These are phyloP conservation scores for Sphaerulina populicola DNA, from an alignment of 2,329 filamentous ascomycete species.

Conservation along the genomic window DNA sequence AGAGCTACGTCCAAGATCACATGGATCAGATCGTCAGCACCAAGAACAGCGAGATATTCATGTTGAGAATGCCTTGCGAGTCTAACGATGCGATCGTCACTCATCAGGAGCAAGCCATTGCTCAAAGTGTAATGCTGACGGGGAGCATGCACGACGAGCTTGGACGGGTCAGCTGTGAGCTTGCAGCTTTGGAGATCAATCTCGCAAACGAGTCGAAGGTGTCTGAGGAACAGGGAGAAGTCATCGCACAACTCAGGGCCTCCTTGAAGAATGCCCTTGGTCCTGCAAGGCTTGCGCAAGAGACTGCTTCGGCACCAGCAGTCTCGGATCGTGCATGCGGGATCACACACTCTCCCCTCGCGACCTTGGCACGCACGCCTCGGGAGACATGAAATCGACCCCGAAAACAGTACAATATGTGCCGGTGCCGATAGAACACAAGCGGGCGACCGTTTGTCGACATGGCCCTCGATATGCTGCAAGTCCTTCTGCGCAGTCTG, in stretches of 20 bases:
- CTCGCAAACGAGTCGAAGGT: conserved; percentile 11
- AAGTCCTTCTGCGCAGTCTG: conserved; percentile 11
- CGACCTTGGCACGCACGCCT: conserved; percentile 6
- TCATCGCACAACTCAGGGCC: conserved; percentile 11
- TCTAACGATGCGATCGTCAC: conserved; percentile 21
- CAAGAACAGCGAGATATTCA: conserved; percentile 18
- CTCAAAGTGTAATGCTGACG: conserved; percentile 19
- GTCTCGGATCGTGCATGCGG: neutral
- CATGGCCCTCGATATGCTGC: neutral
- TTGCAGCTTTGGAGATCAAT: conserved; percentile 16
- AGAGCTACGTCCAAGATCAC: conserved; percentile 12
- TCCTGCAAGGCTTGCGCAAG: neutral
- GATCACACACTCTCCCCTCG: conserved; percentile 13
- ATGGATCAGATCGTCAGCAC: conserved; percentile 10
- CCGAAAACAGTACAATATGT: conserved; percentile 13
- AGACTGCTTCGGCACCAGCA: neutral
- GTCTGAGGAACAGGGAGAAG: conserved; percentile 17
- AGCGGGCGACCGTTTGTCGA: conserved; percentile 12
- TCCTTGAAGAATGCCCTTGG: conserved; percentile 13
- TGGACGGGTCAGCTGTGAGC: conserved; percentile 14
- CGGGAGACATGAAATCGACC: conserved; percentile 8
- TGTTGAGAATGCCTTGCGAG: conserved; percentile 22
- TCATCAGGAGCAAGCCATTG: conserved; percentile 25
- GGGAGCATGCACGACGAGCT: conserved; percentile 21
- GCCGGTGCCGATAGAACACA: conserved; percentile 12